These are phyloP conservation scores for Scheffersomyces ergatensis DNA, from an alignment of 805 yeast genomes.

Conservation along the genomic window DNA sequence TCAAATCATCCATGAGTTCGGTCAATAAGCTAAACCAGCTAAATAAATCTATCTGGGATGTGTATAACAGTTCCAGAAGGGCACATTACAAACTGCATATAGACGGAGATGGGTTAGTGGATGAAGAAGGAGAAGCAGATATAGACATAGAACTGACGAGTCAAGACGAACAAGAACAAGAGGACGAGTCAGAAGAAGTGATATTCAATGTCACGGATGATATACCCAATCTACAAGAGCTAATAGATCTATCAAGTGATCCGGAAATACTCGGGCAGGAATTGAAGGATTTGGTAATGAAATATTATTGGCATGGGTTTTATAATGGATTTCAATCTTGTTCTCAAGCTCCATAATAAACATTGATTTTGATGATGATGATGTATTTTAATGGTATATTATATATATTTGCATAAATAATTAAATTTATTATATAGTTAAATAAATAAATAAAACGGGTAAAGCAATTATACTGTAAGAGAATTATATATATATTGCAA, in stretches of 20 bases:
- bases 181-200: not conserved
- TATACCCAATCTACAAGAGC: conserved; percentile 12
- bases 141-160: conserved; percentile 1
- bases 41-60: not conserved
- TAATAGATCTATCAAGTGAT: conserved; percentile 12
- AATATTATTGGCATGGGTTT: conserved; percentile 34
- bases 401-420: too few relatives aligned
- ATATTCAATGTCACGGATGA: conserved; percentile 6
- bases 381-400: too few relatives aligned
- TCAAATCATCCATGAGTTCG: too few relatives aligned
- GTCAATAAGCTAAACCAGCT: not conserved
- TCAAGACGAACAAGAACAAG: not conserved
- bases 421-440: too few relatives aligned
- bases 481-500: not conserved
- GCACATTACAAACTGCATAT: not conserved
- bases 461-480: not conserved
- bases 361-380: too few relatives aligned
- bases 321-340: conserved; percentile 19
- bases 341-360: too few relatives aligned
- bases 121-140: conserved; percentile 1
- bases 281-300: conserved; percentile 21
- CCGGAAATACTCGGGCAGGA: conserved; percentile 14
- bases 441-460: not conserved
- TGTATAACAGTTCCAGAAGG: not conserved
- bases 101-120: not conserved